phyloP scores from a whole-genome alignment of 148 eudicot genomes.

The Beta vulgaris region DNA sequence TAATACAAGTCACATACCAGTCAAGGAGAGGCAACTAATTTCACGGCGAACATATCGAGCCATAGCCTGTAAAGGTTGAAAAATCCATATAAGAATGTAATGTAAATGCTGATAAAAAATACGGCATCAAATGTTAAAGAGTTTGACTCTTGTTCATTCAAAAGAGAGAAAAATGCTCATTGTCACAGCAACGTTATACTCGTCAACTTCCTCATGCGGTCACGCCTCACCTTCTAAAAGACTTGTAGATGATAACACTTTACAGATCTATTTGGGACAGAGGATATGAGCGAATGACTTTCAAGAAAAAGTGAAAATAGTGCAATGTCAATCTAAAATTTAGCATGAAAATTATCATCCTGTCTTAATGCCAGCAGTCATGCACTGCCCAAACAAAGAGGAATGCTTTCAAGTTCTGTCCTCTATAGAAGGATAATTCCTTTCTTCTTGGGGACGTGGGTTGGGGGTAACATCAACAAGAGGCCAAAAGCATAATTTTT shows the following conservation, averaged over 20 bases:
- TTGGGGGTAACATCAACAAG: background rate
- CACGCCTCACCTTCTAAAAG: background rate
- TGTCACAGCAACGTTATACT: background rate
- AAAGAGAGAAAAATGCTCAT: background rate
- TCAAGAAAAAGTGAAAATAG: too few relatives aligned
- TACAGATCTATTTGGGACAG: background rate
- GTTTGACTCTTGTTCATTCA: background rate
- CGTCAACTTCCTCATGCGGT: background rate
- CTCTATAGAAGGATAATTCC: too few relatives aligned
- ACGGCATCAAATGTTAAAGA: background rate
- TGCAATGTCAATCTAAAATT: background rate
- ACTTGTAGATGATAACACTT: background rate
- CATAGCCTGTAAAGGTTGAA: constrained; percentile 59
- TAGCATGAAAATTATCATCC: background rate
- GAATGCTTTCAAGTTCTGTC: background rate
- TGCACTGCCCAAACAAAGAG: background rate
- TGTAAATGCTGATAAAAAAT: background rate
- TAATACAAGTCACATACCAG: constrained; percentile 44
- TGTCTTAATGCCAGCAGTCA: background rate
- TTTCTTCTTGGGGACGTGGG: too few relatives aligned
- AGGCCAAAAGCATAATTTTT: too few relatives aligned
- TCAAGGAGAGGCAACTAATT: constrained; percentile 61
- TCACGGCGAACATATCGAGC: constrained; percentile 81
- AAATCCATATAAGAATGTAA: background rate
- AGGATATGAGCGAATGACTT: background rate